Evolutionary conservation across 176 grass and related monocot species (phyloP).

Genomic region (Phoenix dactylifera): DNA sequence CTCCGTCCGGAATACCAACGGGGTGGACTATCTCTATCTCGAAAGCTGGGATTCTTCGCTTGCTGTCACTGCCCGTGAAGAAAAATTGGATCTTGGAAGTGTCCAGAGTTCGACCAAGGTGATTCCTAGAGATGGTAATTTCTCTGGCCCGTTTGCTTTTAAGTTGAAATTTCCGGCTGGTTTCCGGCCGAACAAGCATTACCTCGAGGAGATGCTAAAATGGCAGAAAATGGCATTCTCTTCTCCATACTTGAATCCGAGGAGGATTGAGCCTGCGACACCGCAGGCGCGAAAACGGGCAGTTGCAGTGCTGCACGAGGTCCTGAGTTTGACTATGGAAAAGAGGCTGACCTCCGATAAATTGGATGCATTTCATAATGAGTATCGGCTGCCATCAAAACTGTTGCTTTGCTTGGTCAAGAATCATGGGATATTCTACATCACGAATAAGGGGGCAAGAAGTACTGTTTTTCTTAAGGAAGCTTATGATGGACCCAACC

Average conservation of each 20-base stretch:
- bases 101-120: constrained; percentile 29
- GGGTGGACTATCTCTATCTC: constrained; percentile 44
- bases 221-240: constrained; percentile 93
- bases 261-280: constrained; percentile 45
- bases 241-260: constrained; percentile 73
- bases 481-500: constrained; percentile 47
- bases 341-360: constrained; percentile 75
- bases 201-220: constrained; percentile 61
- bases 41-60: constrained; percentile 82
- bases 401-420: constrained; percentile 75
- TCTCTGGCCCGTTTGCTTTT: constrained; percentile 69
- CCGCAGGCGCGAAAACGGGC: constrained; percentile 65
- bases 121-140: constrained; percentile 82
- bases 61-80: constrained; percentile 57
- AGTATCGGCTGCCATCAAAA: constrained; percentile 60
- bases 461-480: constrained; percentile 93
- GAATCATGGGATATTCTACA: constrained; percentile 92
- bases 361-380: constrained; percentile 68
- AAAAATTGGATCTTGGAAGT: constrained; percentile 44
- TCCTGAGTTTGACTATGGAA: constrained; percentile 78
- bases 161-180: constrained; percentile 66
- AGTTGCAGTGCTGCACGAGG: constrained; percentile 64
- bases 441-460: constrained; percentile 86
- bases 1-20: constrained; percentile 40
- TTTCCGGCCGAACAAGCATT: constrained; percentile 77